phyloP scores from a whole-genome alignment of 257 asterid genomes.

The Forsythia suspensa region DNA sequence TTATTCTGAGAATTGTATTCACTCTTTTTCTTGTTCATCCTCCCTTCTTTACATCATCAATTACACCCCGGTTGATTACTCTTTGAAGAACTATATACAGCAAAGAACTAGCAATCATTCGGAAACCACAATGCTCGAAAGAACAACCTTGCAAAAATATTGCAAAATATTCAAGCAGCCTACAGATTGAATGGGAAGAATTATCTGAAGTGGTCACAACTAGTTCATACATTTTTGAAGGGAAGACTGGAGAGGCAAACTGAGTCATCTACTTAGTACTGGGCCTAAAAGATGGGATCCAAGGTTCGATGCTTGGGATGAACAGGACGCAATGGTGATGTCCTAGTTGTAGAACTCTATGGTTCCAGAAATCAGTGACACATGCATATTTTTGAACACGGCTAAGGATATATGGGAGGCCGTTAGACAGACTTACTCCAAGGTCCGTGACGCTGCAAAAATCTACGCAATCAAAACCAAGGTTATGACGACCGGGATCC shows the following conservation, averaged over 20 bases:
- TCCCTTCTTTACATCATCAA: neutral
- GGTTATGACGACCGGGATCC: neutral
- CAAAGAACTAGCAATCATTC: too few species aligned
- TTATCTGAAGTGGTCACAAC: conserved; percentile 10
- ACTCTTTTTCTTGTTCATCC: neutral
- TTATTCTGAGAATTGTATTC: neutral
- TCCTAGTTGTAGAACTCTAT: conserved; percentile 4
- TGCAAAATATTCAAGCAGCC: neutral
- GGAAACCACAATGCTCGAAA: neutral
- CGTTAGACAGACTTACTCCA: neutral
- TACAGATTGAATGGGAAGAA: conserved; percentile 1
- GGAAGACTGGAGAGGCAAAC: neutral
- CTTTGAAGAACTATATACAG: neutral
- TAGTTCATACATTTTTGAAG: neutral
- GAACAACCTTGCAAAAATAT: neutral
- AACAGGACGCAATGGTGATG: conserved; percentile 12
- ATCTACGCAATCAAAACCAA: neutral
- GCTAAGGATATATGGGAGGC: neutral
- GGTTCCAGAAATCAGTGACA: conserved; percentile 9
- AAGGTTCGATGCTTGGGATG: neutral
- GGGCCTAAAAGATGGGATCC: neutral
- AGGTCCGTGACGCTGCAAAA: neutral
- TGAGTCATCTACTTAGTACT: neutral
- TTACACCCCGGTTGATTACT: neutral
- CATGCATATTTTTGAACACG: neutral